Evolutionary conservation across 2,329 filamentous ascomycete genomes (phyloP), one percentile per base, ranked within the genome.

Genomic region (Microdochium bolleyi): DNA sequence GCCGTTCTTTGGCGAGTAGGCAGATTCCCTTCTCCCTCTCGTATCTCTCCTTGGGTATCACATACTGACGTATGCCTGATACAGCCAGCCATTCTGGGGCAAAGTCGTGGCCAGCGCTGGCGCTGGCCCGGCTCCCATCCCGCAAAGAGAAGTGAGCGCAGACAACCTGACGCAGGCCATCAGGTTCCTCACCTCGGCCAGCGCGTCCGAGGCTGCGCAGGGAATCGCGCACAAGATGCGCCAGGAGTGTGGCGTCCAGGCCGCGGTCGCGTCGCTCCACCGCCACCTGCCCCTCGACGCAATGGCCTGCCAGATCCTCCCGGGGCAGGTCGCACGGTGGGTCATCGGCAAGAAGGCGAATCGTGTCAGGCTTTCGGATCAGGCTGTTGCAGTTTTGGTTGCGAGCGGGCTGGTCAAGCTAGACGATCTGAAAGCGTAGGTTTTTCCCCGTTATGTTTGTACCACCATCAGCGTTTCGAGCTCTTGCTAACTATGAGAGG

Each of bases 1-100:
- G 0, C 80, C 79, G 0, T 83, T 74, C 55, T 74, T 74, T 56
- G 70, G 70, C 32, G 70, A 72, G 58, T 58, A 53, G 27, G 8
- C 32, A 34, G 5, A 44, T 46, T 11, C n/a, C 25, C 27, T 11
- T 30, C 27, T 30, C 27, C 11, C 11, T 30, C 27, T 30, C 27
- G 27, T 30, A 30, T 30, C 27, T 30, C 27, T 11, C 27, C 27
- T 30, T 11, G 11, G 27, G 27, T 30, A 30, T 30, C 27, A 30
- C 27, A 30, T 30, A 30, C 27, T 30, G n/a, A 27, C 34, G 22
- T 19, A 25, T 52, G 38, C 27, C 24, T 27, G 24, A 3, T 5
- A 3, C 46, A 60, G 56, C 53, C 71, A 73, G 56, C 68, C 67
- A 44, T 74, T 73, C 55, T 74, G 71, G 71, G 70, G 66, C 16